Evolutionary conservation across 768 basidiomycete species (phyloP).

Genomic region (Termitomyces sp.): DNA sequence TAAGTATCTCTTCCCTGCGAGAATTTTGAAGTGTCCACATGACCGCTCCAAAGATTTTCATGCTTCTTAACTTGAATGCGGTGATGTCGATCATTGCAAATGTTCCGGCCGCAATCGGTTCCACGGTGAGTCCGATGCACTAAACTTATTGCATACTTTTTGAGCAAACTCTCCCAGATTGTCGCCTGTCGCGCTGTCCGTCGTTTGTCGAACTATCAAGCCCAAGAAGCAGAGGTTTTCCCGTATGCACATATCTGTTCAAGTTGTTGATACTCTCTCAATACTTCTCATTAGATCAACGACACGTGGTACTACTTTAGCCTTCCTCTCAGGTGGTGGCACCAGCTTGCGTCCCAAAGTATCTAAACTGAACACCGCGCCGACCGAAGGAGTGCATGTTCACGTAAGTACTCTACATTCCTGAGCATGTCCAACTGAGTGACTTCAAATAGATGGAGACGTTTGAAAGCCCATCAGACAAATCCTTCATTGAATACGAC

Average conservation of each 20-base stretch:
- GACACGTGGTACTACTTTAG: constrained; percentile 52
- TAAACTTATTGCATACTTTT: neutral
- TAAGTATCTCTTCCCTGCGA: constrained; percentile 27
- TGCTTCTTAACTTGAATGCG: constrained; percentile 66
- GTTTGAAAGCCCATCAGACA: constrained; percentile 46
- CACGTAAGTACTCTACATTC: constrained; percentile 35
- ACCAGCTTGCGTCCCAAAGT: constrained; percentile 28
- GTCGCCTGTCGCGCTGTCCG: constrained; percentile 61
- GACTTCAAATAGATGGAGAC: constrained; percentile 56
- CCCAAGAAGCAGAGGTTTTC: constrained; percentile 47
- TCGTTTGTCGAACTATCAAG: constrained; percentile 56
- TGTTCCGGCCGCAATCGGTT: constrained; percentile 67
- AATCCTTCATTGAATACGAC: constrained; percentile 49
- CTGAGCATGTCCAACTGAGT: neutral
- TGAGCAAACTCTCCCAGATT: constrained; percentile 38
- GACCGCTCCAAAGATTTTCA: constrained; percentile 38
- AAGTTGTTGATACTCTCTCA: neutral
- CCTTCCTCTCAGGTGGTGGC: constrained; percentile 47
- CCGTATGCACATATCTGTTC: constrained; percentile 35
- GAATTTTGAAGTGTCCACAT: neutral
- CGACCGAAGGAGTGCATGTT: constrained; percentile 54
- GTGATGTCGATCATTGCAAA: constrained; percentile 74
- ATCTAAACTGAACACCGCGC: constrained; percentile 29
- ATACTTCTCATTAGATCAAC: constrained; percentile 25
- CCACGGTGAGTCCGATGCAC: constrained; percentile 43